Conservation (phyloP, 345 rosid species). For the Psidium guajava region DNA sequence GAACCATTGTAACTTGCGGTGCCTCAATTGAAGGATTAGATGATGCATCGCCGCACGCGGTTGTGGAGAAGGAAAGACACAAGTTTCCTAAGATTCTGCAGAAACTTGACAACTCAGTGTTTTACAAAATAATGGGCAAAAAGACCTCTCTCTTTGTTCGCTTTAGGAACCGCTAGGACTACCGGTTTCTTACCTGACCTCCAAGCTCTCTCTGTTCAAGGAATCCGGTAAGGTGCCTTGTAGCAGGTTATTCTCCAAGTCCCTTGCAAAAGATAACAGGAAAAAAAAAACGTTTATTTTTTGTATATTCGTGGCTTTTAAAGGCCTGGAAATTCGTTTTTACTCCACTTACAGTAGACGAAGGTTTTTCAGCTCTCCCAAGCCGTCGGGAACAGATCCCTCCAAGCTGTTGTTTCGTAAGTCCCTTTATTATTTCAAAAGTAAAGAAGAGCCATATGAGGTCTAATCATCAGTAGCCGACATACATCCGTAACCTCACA, state of each 20-base stretch:
- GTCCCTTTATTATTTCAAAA: slow-evolving; percentile 39
- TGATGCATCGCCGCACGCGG: slow-evolving; percentile 51
- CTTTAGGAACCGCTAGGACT: neutral
- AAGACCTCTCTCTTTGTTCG: neutral
- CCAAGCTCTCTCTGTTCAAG: slow-evolving; percentile 52
- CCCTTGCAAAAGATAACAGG: slow-evolving; percentile 22
- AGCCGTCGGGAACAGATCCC: slow-evolving; percentile 61
- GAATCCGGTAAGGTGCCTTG: slow-evolving; percentile 65
- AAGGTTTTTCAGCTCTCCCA: slow-evolving; percentile 62
- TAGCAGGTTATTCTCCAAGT: slow-evolving; percentile 74
- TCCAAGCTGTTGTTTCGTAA: slow-evolving; percentile 69
- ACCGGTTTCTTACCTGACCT: slow-evolving; percentile 47
- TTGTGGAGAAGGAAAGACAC: slow-evolving; percentile 63
- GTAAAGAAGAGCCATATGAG: neutral
- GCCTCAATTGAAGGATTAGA: slow-evolving; percentile 55
- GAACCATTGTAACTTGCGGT: slow-evolving; percentile 63
- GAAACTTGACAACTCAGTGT: slow-evolving; percentile 1
- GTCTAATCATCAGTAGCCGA: neutral
- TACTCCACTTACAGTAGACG: slow-evolving; percentile 48
- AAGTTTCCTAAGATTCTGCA: slow-evolving; percentile 68
- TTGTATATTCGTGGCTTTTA: neutral
- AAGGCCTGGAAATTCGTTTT: neutral
- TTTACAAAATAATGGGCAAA: neutral
- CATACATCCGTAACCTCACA: neutral
- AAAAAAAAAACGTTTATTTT: neutral